Percentiles rank a stretch among this genome's conserved stretches.
phyloP scores from a whole-genome alignment of 768 basidiomycete genomes.

The Butyriboletus loyo region DNA sequence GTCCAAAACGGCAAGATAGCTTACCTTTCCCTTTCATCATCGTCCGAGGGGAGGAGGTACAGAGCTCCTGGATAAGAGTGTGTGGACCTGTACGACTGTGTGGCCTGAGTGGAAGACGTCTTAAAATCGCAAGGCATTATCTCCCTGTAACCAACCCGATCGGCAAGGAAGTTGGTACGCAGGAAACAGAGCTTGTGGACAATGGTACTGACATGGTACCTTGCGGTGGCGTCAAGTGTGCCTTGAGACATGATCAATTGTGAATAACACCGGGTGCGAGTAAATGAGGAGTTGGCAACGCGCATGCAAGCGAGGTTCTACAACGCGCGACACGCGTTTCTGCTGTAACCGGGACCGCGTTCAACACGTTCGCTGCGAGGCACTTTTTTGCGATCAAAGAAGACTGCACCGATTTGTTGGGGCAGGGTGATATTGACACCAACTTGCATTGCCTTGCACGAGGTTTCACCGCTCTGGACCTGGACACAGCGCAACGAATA shows the following conservation, averaged over 20 bases:
- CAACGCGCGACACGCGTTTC: too few relatives aligned
- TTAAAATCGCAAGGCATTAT: neutral
- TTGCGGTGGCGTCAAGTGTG: too few relatives aligned
- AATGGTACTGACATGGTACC: too few relatives aligned
- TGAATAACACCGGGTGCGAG: too few relatives aligned
- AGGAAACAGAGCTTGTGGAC: too few relatives aligned
- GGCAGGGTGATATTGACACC: neutral
- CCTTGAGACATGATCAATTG: too few relatives aligned
- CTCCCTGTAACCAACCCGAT: too few relatives aligned
- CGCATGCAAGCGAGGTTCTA: too few relatives aligned
- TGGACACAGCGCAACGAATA: too few relatives aligned
- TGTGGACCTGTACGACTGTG: slow-evolving; percentile 4
- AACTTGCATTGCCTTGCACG: neutral
- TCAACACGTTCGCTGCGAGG: neutral
- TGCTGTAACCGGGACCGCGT: neutral
- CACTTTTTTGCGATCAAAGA: neutral
- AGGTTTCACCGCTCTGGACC: neutral
- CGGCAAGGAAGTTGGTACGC: too few relatives aligned
- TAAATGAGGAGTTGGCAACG: too few relatives aligned
- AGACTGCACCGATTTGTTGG: neutral
- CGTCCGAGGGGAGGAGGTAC: slow-evolving; percentile 23
- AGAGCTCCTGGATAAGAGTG: slow-evolving; percentile 17
- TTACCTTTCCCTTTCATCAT: slow-evolving; percentile 17
- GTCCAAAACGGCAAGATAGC: neutral
- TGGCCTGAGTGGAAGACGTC: neutral